Percentiles rank a stretch among this genome's conserved stretches.
phyloP scores from a whole-genome alignment of 1,284 basidiomycete species.

The Moniliella sp. region DNA sequence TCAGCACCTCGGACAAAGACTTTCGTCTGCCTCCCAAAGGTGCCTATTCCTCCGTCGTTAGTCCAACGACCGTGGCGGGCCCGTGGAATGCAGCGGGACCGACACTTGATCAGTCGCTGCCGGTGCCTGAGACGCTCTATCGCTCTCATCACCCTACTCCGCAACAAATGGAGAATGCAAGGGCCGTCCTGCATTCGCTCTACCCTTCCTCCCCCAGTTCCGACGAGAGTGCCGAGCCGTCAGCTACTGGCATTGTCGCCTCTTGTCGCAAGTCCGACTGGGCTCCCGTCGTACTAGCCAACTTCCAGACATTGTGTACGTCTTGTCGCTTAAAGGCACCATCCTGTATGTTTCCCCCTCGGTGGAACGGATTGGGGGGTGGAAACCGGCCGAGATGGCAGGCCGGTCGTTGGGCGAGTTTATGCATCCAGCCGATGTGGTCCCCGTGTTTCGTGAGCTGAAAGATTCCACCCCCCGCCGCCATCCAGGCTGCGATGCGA shows the following conservation, averaged over 20 bases:
- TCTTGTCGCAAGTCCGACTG: slow-evolving; percentile 17
- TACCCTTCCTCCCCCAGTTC: no score
- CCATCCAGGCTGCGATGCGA: slow-evolving; percentile 23
- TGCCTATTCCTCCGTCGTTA: slow-evolving; percentile 1
- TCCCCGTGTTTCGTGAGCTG: slow-evolving; percentile 72
- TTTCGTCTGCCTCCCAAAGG: slow-evolving; percentile 2
- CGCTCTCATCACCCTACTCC: no score
- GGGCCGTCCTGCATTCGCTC: no score
- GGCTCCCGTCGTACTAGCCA: slow-evolving; percentile 18
- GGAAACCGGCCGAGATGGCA: slow-evolving; percentile 50
- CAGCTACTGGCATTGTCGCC: no score
- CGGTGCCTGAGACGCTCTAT: no score
- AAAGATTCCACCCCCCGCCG: slow-evolving; percentile 47
- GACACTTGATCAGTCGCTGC: background rate
- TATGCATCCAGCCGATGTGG: slow-evolving; percentile 68
- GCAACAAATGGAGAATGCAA: no score
- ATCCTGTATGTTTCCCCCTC: slow-evolving; percentile 65
- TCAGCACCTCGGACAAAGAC: slow-evolving; percentile 14
- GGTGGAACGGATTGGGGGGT: slow-evolving; percentile 22
- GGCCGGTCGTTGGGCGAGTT: slow-evolving; percentile 55
- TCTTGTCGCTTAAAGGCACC: slow-evolving; percentile 73
- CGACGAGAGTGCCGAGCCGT: no score
- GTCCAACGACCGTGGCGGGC: slow-evolving; percentile 4
- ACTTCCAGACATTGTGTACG: slow-evolving; percentile 55
- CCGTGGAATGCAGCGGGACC: slow-evolving; percentile 2